These are phyloP conservation scores for Leishmania martiniquensis DNA, from an alignment of 208 protist genomes.

Conservation along the genomic window DNA sequence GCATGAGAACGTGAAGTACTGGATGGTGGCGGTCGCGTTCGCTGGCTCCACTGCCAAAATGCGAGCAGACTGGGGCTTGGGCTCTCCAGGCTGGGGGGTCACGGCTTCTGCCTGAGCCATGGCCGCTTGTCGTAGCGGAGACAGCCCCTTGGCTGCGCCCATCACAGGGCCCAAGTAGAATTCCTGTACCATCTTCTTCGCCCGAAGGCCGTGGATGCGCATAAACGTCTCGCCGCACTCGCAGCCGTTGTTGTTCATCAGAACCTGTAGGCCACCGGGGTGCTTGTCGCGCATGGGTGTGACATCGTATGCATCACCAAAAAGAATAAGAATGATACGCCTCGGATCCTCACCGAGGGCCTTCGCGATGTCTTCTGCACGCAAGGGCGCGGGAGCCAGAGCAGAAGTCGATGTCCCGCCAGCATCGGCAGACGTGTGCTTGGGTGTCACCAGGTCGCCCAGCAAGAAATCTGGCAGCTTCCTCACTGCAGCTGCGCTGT, in stretches of 20 bases:
- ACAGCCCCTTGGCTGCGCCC: slow-evolving; percentile 1
- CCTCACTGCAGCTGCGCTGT: slow-evolving; percentile 16
- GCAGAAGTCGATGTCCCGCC: background rate
- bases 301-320: slow-evolving; percentile 60
- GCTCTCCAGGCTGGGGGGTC: background rate
- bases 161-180: slow-evolving; percentile 51
- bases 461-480: slow-evolving; percentile 28
- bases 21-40: slow-evolving; percentile 16
- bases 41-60: slow-evolving; percentile 37
- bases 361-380: slow-evolving; percentile 28
- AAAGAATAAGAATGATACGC: slow-evolving; percentile 48
- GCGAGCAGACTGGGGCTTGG: slow-evolving; percentile 18
- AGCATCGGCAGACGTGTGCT: background rate
- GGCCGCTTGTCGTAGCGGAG: slow-evolving; percentile 22
- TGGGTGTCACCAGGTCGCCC: slow-evolving; percentile 14
- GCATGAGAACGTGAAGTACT: slow-evolving; percentile 56
- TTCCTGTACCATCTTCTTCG: slow-evolving; percentile 36
- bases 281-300: slow-evolving; percentile 49
- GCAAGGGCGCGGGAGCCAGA: slow-evolving; percentile 8
- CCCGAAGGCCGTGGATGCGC: slow-evolving; percentile 64
- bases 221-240: slow-evolving; percentile 73
- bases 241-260: slow-evolving; percentile 54
- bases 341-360: slow-evolving; percentile 27
- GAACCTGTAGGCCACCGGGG: slow-evolving; percentile 48
- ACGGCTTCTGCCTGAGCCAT: background rate